These are phyloP conservation scores for Daldinia sp. DNA, from an alignment of 2,329 filamentous ascomycete genomes.

Conservation along the genomic window DNA sequence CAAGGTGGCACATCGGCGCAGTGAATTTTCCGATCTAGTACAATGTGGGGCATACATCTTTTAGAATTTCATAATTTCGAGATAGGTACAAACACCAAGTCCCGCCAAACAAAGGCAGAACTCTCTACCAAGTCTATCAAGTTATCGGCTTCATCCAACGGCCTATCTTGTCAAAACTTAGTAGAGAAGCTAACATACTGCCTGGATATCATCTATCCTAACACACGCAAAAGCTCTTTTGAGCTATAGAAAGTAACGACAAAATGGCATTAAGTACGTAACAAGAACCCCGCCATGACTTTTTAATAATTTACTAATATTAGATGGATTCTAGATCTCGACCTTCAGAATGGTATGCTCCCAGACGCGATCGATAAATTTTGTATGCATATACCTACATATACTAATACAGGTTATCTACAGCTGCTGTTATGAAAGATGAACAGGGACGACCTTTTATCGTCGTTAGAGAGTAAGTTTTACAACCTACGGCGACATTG, in stretches of 20 bases:
- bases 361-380: neutral
- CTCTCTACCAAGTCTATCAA: too few species aligned
- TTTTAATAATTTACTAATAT: conserved; percentile 36
- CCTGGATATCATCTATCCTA: neutral
- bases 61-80: conserved; percentile 38
- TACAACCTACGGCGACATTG: conserved; percentile 9
- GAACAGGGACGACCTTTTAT: conserved; percentile 98
- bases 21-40: conserved; percentile 33
- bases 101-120: conserved; percentile 16
- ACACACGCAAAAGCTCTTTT: conserved; percentile 40
- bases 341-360: conserved; percentile 79
- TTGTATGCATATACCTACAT: neutral
- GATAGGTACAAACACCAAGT: conserved; percentile 6
- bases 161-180: neutral
- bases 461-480: conserved; percentile 90
- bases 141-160: conserved; percentile 23
- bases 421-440: conserved; percentile 87
- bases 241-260: conserved; percentile 43
- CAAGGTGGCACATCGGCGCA: conserved; percentile 25
- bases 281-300: conserved; percentile 32
- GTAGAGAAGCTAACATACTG: neutral
- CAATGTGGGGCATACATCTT: conserved; percentile 29
- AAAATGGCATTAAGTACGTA: conserved; percentile 69
- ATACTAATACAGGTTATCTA: conserved; percentile 35
- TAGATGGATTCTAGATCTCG: conserved; percentile 68